These are phyloP conservation scores for Panus rudis DNA, from an alignment of 768 basidiomycete species.

Conservation along the genomic window DNA sequence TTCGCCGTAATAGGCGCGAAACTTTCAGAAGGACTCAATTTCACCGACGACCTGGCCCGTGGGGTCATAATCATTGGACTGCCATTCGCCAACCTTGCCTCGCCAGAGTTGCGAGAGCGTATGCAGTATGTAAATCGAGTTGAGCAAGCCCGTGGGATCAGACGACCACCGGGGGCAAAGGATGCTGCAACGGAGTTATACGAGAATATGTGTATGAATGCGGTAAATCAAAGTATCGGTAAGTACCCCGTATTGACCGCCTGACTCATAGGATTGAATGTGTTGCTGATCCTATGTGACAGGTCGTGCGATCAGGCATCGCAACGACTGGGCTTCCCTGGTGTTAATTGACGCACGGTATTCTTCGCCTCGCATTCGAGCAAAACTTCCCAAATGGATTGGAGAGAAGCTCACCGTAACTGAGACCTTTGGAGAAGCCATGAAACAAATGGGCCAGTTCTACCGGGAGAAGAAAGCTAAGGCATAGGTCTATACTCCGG, in stretches of 20 bases:
- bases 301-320: constrained; percentile 93
- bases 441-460: constrained; percentile 63
- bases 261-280: background rate
- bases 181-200: constrained; percentile 59
- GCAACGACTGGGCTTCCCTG: constrained; percentile 85
- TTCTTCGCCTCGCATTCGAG: constrained; percentile 52
- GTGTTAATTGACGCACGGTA: constrained; percentile 86
- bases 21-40: constrained; percentile 84
- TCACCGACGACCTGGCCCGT: constrained; percentile 52
- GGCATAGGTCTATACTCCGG: no score
- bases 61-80: constrained; percentile 84
- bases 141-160: constrained; percentile 34
- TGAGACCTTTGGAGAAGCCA: constrained; percentile 63
- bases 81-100: constrained; percentile 90
- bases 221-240: constrained; percentile 98
- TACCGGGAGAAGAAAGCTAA: constrained; percentile 44
- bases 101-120: constrained; percentile 84
- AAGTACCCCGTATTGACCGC: constrained; percentile 17
- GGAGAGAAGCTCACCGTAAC: constrained; percentile 50
- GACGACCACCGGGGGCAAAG: constrained; percentile 40
- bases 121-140: constrained; percentile 78
- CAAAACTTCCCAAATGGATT: constrained; percentile 91
- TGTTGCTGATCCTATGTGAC: background rate
- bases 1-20: constrained; percentile 97
- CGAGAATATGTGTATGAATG: constrained; percentile 87